Evolutionary conservation across 306 rosid genomes (phyloP).

Genomic region (Oemleria cerasiformis): DNA sequence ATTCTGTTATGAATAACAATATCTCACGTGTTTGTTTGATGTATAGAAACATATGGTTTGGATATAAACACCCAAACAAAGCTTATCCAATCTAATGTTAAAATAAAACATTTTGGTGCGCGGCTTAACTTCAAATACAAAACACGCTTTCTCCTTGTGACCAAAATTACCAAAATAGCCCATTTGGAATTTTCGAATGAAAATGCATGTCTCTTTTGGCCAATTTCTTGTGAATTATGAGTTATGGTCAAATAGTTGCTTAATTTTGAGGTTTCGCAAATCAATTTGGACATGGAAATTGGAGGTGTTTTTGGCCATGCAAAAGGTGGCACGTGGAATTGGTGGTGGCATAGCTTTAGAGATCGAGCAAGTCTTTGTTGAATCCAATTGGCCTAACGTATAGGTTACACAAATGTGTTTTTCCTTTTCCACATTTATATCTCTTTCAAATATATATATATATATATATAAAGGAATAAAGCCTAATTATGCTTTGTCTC

Average conservation of each 20-base stretch:
- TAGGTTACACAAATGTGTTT: background rate
- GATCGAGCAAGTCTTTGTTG: background rate
- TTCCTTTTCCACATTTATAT: background rate
- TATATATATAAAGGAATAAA: constrained; percentile 10
- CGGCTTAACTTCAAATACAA: background rate
- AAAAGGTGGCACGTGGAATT: constrained; percentile 14
- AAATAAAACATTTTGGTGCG: background rate
- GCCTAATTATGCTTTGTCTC: constrained; percentile 5
- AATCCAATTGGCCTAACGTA: constrained; percentile 6
- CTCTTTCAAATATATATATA: no score
- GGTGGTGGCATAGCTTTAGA: no score
- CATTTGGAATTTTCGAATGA: background rate
- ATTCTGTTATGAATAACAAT: background rate
- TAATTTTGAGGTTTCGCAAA: background rate
- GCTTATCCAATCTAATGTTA: no score
- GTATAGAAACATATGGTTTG: constrained; percentile 30
- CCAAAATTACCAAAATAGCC: background rate
- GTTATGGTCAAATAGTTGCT: background rate
- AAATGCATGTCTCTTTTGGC: background rate
- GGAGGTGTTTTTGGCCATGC: background rate
- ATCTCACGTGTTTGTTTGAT: constrained; percentile 13
- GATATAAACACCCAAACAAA: constrained; percentile 12
- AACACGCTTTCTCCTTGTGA: background rate
- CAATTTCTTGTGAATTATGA: background rate
- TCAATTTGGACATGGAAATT: background rate